Percentiles rank a stretch among this genome's conserved stretches.
These are phyloP conservation scores for Colletotrichum caudatum DNA, from an alignment of 2,329 filamentous ascomycete genomes.

Conservation along the genomic window DNA sequence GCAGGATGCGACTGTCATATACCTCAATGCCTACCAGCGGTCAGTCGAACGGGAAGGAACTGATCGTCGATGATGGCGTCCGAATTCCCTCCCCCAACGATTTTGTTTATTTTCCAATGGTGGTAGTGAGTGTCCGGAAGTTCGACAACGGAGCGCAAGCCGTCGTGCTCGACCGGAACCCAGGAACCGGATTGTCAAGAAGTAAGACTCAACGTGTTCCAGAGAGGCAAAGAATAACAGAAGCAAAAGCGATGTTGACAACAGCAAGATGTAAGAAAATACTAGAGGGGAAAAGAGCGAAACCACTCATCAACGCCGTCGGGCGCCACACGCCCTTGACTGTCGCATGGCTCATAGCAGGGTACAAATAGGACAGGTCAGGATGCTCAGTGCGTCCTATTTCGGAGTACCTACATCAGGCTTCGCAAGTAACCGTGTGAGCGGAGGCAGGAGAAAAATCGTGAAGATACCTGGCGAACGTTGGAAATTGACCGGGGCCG, in stretches of 20 bases:
- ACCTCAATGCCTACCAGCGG: neutral
- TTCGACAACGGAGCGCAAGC: constrained; percentile 15
- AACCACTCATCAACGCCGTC: constrained; percentile 18
- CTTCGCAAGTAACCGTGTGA: constrained; percentile 6
- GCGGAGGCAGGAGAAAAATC: constrained; percentile 5
- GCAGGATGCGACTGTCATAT: neutral
- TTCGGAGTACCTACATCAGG: neutral
- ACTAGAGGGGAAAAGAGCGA: neutral
- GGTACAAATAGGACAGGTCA: constrained; percentile 26
- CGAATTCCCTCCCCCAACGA: neutral
- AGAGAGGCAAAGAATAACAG: constrained; percentile 3
- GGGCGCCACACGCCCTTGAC: constrained; percentile 29
- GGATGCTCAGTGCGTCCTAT: constrained; percentile 23
- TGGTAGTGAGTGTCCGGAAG: neutral
- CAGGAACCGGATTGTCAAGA: constrained; percentile 1
- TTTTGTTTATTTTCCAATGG: neutral
- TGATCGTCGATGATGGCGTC: constrained; percentile 1
- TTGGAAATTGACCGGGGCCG: constrained; percentile 28
- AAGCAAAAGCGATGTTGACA: constrained; percentile 6
- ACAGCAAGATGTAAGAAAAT: constrained; percentile 26
- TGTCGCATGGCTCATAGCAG: constrained; percentile 34
- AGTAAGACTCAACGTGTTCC: constrained; percentile 23
- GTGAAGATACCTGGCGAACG: constrained; percentile 2
- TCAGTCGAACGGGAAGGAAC: neutral
- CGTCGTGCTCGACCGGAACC: constrained; percentile 14